phyloP scores from a whole-genome alignment of 208 protist genomes.

The Lotmaria passim region DNA sequence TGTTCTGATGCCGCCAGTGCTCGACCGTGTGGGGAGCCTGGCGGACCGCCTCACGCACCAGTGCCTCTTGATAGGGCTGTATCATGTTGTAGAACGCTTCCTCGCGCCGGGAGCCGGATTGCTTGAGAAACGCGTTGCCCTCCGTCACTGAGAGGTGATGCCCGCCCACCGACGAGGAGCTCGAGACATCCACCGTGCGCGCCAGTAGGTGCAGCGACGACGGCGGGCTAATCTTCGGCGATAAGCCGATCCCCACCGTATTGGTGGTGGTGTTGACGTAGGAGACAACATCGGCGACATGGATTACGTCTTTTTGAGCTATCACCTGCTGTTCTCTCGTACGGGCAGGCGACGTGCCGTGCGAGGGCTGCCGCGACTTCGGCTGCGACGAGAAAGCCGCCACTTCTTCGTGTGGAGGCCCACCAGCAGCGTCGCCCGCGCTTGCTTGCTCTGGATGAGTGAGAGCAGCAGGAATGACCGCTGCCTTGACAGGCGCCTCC shows the following conservation, averaged over 20 bases:
- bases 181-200: constrained; percentile 35
- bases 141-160: constrained; percentile 78
- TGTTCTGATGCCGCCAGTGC: constrained; percentile 24
- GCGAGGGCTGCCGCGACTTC: neutral
- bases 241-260: neutral
- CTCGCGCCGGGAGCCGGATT: constrained; percentile 71
- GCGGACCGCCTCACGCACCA: constrained; percentile 47
- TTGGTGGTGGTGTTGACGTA: constrained; percentile 16
- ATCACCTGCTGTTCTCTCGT: neutral
- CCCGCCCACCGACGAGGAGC: constrained; percentile 70
- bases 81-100: constrained; percentile 84
- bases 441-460: neutral
- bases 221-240: neutral
- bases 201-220: neutral
- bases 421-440: too few relatives aligned
- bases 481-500: neutral
- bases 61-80: constrained; percentile 54
- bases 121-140: constrained; percentile 76
- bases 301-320: neutral
- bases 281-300: constrained; percentile 4
- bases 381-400: neutral
- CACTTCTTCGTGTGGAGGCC: too few relatives aligned
- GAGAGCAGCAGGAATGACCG: neutral
- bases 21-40: constrained; percentile 35
- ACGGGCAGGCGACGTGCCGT: constrained; percentile 5